Base-by-base conservation (phyloP, 106 monocot genomes). In the Dendrobium nobile region DNA sequence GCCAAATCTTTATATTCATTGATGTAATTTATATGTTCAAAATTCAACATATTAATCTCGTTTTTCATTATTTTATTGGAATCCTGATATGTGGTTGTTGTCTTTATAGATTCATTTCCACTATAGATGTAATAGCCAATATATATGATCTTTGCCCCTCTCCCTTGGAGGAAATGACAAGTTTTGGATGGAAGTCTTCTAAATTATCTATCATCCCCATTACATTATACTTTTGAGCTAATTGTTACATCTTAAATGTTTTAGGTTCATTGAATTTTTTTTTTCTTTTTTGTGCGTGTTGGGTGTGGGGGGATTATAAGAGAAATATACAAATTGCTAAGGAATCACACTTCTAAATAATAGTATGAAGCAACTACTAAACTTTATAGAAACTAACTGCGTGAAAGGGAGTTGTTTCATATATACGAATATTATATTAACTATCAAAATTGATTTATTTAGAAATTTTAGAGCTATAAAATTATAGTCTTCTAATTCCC, bases 131-230 rank as follows among this genome's bases (percentile, higher is more conserved):
- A 55, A 75, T 82, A 55, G 58, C 75, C 37, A 95, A 95, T 84
- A 93, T 77, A 65, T 95, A 95, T 78, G 93, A 93, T 75, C 77
- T 95, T 11, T 93, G 95, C 51, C 91, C 95, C 67, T 93, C 95
- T 70, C 91, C 95, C 48, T 64, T 93, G 85, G 91, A 91, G 68
- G 89, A 93, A 59, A 95, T 95, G 95, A 93, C 95, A 83, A 93
- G 86, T 92, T 95, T 37, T 82, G 45, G 6, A 2, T 44, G 20
- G 33, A 68, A 31, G 4, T 65, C 16, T 33, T 18, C 59, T n/a
- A 42, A 51, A 51, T 51, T 41, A 22, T 41, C 41, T 20, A 41
- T 19, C 8, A 26, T 55, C 43, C 61, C n/a, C 18, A 43, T 37
- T 51, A 2, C 17, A 11, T 13, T 76, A 47, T 40, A 8, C 5